Evolutionary conservation across 495 filamentous ascomycete species (phyloP).

Genomic region (Trichoderma erinaceum): DNA sequence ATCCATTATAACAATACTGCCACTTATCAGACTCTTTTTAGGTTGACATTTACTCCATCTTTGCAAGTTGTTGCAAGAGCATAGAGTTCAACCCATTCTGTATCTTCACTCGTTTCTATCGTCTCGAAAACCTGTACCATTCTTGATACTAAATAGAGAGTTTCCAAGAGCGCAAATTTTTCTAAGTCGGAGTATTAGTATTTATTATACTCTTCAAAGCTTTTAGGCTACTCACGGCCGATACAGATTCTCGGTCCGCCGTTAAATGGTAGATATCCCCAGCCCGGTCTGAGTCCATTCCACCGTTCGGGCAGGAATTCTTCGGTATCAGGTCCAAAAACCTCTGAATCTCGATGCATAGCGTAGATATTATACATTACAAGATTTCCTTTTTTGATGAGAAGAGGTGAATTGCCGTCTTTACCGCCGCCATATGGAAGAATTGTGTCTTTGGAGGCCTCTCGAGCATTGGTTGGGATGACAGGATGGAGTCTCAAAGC

Average conservation of each 20-base stretch:
- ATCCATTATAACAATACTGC: background rate
- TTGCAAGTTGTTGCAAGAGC: constrained; percentile 25
- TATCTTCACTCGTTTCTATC: constrained; percentile 25
- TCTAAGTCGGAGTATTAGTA: constrained; percentile 5
- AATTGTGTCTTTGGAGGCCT: constrained; percentile 60
- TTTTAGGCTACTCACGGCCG: constrained; percentile 35
- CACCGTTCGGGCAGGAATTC: constrained; percentile 49
- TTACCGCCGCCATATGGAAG: constrained; percentile 68
- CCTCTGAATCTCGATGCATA: constrained; percentile 51
- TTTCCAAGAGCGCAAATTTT: constrained; percentile 51
- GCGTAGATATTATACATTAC: constrained; percentile 41
- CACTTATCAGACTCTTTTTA: background rate
- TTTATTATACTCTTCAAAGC: background rate
- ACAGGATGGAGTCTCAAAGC: constrained; percentile 66
- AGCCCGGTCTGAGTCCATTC: constrained; percentile 39
- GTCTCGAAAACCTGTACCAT: constrained; percentile 33
- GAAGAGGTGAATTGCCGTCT: constrained; percentile 56
- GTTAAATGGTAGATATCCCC: constrained; percentile 55
- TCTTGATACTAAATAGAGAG: constrained; percentile 50
- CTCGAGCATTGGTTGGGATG: constrained; percentile 65
- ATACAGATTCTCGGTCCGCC: constrained; percentile 53
- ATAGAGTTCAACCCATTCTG: constrained; percentile 27
- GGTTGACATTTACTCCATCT: constrained; percentile 23
- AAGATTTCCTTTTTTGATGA: constrained; percentile 37
- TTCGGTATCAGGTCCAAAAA: constrained; percentile 47